A percentile compares a stretch with the other conserved stretches of the same genome.
phyloP scores from a whole-genome alignment of 176 grass and related monocot genomes.

The Tillandsia fasciculata region DNA sequence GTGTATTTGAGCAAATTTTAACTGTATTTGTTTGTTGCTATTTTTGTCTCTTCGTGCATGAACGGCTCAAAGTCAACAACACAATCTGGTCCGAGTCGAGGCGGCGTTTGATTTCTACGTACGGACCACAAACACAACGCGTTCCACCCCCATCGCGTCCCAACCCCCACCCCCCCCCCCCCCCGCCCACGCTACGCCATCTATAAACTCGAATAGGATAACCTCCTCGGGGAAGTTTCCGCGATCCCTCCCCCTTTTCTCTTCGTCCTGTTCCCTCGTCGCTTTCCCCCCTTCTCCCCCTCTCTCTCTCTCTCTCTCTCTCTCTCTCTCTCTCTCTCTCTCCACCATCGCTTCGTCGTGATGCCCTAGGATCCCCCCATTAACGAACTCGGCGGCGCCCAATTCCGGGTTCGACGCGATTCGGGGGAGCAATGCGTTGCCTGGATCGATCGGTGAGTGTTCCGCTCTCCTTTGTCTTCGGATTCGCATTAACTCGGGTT shows the following conservation, averaged over 20 bases:
- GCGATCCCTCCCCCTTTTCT: constrained; percentile 30
- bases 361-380: background rate
- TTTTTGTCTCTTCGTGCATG: no score
- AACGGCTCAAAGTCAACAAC: no score
- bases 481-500: background rate
- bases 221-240: constrained; percentile 16
- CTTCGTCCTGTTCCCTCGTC: background rate
- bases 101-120: no score
- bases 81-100: no score
- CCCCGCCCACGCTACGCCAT: no score
- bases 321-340: background rate
- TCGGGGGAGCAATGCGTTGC: background rate
- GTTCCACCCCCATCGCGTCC: background rate
- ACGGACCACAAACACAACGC: background rate
- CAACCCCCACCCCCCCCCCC: constrained; percentile 8
- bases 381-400: background rate
- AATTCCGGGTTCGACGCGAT: background rate
- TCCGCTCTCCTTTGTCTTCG: background rate
- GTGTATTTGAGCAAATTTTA: no score
- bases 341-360: background rate
- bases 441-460: background rate
- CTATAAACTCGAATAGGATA: constrained; percentile 30
- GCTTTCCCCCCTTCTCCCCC: background rate
- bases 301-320: background rate
- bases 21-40: no score